Conservation (phyloP, 2,329 filamentous ascomycete species). For the Dothidotthia symphoricarpi region DNA sequence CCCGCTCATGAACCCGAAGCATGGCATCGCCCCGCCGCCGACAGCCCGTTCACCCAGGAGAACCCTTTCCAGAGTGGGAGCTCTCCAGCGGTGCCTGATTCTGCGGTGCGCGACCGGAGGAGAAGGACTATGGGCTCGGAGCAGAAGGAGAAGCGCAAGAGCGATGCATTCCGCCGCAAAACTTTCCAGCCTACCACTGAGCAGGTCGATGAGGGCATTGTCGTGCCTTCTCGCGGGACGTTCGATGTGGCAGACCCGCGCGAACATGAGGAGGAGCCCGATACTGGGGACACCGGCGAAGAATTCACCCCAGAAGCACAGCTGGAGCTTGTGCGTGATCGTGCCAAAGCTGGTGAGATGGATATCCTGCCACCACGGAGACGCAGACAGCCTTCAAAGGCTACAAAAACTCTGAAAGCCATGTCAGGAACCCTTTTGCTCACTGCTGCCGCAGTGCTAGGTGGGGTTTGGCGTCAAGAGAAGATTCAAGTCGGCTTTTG, state of each 20-base stretch:
- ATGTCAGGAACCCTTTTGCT: conserved; percentile 71
- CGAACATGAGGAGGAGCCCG: conserved; percentile 38
- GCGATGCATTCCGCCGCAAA: conserved; percentile 43
- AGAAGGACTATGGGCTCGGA: conserved; percentile 52
- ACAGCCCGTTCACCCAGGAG: conserved; percentile 77
- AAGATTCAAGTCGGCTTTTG: conserved; percentile 97
- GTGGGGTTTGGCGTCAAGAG: conserved; percentile 85
- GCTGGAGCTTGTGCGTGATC: conserved; percentile 71
- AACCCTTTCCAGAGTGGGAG: conserved; percentile 92
- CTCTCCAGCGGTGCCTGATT: conserved; percentile 55
- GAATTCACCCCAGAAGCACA: conserved; percentile 91
- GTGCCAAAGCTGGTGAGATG: conserved; percentile 56
- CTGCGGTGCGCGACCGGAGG: conserved; percentile 47
- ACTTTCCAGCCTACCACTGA: conserved; percentile 45
- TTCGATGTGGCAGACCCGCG: conserved; percentile 58
- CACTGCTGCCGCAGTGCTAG: conserved; percentile 69
- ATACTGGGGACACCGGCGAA: conserved; percentile 68
- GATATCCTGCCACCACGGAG: conserved; percentile 48
- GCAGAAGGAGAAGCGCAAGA: conserved; percentile 45
- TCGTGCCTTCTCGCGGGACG: conserved; percentile 56
- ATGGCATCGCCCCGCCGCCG: conserved; percentile 45
- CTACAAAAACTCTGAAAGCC: conserved; percentile 55
- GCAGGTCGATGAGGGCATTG: conserved; percentile 53
- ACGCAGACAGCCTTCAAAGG: conserved; percentile 35
- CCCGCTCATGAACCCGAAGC: conserved; percentile 53